phyloP scores from a whole-genome alignment of 1,139 yeast species.

The Hyphopichia khmerensis region DNA sequence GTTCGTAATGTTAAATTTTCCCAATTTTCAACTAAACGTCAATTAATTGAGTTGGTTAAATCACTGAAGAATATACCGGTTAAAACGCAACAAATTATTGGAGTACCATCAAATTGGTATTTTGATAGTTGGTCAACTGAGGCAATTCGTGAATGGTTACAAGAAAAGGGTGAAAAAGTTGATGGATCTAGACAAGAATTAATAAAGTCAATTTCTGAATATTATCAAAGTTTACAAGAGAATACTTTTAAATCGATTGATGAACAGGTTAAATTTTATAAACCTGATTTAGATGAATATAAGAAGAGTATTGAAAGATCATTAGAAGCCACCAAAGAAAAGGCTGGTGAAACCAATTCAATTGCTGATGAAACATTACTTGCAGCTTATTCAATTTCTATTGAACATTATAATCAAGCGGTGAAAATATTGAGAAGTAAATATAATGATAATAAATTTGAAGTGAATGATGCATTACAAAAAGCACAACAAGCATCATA shows the following conservation, averaged over 20 bases:
- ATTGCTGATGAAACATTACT: conserved; percentile 21
- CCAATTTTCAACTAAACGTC: conserved; percentile 41
- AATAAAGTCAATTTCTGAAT: conserved; percentile 12
- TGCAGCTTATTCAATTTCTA: conserved; percentile 22
- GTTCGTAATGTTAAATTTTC: conserved; percentile 52
- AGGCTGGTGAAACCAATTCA: conserved; percentile 8
- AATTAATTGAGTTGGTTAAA: conserved; percentile 48
- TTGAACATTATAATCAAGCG: conserved; percentile 44
- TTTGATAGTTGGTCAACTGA: conserved; percentile 20
- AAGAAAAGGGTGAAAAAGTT: conserved; percentile 20
- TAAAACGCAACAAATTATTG: conserved; percentile 10
- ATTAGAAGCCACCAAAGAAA: conserved; percentile 3
- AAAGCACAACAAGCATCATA: conserved; percentile 21
- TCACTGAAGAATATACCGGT: conserved; percentile 44
- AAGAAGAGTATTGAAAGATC: conserved; percentile 12
- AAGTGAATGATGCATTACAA: conserved; percentile 20
- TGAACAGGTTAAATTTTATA: conserved; percentile 17
- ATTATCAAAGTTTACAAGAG: conserved; percentile 4
- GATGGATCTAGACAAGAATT: conserved; percentile 27
- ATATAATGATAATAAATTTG: conserved; percentile 16
- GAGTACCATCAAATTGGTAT: conserved; percentile 17
- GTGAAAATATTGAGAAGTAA: conserved; percentile 25
- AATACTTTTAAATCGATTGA: conserved; percentile 9
- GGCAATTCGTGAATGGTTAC: conserved; percentile 22
- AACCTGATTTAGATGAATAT: conserved; percentile 18